Base-by-base conservation (phyloP, 306 rosid species). In the Citrullus amarus region DNA sequence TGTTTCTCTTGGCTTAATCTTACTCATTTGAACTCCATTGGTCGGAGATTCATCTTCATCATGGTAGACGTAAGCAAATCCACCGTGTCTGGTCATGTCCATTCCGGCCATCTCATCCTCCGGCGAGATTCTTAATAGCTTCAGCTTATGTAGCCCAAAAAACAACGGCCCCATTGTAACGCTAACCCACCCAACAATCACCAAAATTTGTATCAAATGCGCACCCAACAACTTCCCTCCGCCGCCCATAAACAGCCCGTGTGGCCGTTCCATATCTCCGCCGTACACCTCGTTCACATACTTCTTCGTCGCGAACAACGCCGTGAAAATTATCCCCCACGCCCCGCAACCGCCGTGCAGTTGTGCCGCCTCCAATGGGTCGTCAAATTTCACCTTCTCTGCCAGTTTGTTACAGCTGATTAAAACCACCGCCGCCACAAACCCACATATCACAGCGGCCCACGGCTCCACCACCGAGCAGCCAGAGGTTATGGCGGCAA, bases 271-370 rank as follows among this genome's bases (percentile, higher is more conserved):
- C 0, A 17, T 0, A 6, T 18, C 36, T 13, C 51, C 79, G 34
- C 28, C 36, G 66, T 75, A 75, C 34, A 75, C 79, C 30, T 75
- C 79, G 36, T 75, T 55, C 36, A 75, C 79, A 11, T 75, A 56
- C 36, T 56, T 34, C 66, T 75, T 8, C 13, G 66, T 18, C 53
- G 79, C 79, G 36, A 75, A 75, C 66, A 75, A 10, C n/a, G 79
- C 79, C 13, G 79, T 75, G 79, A 75, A 75, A 9, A 75, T 75
- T 56, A 75, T 56, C 18, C 79, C 79, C 79, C 79, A 75, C 53
- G 79, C 79, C 3, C 79, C 79, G 20, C 79, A 75, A 8, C 79
- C 79, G 25, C 79, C 79, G 53, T 75, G 79, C 34, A 75, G 7
- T n/a, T 75, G 79, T 16, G 79, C 79, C 3, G 79, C 79, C 30